These are phyloP conservation scores for Lycium barbarum DNA, from an alignment of 257 asterid genomes.

Conservation along the genomic window DNA sequence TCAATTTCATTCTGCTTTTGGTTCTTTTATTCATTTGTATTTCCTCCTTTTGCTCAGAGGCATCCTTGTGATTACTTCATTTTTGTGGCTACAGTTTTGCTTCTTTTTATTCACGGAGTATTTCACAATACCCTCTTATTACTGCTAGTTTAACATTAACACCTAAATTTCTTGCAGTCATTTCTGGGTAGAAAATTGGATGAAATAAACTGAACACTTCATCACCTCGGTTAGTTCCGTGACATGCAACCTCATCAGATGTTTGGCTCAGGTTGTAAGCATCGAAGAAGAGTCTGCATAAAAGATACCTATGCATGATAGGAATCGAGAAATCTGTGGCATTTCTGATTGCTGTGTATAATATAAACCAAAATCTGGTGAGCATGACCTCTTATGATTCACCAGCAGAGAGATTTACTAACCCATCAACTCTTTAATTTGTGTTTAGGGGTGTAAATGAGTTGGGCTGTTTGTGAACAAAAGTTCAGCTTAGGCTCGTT, in stretches of 20 bases:
- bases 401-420: neutral
- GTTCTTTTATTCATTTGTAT: neutral
- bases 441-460: slow-evolving; percentile 23
- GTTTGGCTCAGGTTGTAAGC: slow-evolving; percentile 1
- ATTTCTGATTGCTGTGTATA: slow-evolving; percentile 18
- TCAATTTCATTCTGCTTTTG: neutral
- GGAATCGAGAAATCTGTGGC: neutral
- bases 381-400: neutral
- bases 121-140: neutral
- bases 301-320: neutral
- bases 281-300: neutral
- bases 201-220: slow-evolving; percentile 35
- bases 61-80: too few species aligned
- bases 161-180: slow-evolving; percentile 51
- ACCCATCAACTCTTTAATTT: neutral
- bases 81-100: neutral
- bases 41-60: neutral
- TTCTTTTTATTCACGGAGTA: neutral
- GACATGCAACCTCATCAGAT: neutral
- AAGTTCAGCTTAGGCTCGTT: slow-evolving; percentile 13
- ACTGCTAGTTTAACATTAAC: neutral
- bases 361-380: slow-evolving; percentile 20
- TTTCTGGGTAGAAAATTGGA: slow-evolving; percentile 73
- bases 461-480: neutral
- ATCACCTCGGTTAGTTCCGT: neutral